Conservation (phyloP, 257 asterid genomes). For the Penstemon eatonii region DNA sequence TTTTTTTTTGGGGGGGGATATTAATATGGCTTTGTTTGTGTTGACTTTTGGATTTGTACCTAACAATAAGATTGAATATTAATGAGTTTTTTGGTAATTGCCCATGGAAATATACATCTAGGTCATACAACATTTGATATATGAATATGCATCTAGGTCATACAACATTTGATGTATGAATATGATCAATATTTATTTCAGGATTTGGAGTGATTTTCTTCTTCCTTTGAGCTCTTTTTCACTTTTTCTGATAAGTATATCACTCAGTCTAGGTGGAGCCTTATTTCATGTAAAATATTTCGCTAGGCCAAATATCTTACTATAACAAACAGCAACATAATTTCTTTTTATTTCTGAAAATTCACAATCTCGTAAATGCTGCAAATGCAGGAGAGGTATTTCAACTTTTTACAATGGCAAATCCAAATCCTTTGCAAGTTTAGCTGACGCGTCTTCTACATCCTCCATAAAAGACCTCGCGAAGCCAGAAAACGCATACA, state of each 20-base stretch:
- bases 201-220: background rate
- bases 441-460: constrained; percentile 51
- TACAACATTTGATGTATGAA: no score
- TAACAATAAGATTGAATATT: background rate
- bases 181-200: no score
- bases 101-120: no score
- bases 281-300: no score
- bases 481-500: constrained; percentile 63
- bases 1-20: background rate
- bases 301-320: no score
- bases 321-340: no score
- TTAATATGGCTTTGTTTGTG: background rate
- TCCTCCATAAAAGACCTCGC: constrained; percentile 49
- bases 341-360: background rate
- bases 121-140: no score
- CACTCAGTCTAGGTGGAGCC: no score
- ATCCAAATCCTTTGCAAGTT: constrained; percentile 79
- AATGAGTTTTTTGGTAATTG: no score
- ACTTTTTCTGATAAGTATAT: background rate
- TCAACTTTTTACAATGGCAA: constrained; percentile 81
- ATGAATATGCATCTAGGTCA: no score
- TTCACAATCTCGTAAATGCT: constrained; percentile 11
- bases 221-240: background rate
- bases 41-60: background rate
- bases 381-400: constrained; percentile 60